These are phyloP conservation scores for Coelastrella sp. DNA, from an alignment of 139 green algal genomes.

Conservation along the genomic window DNA sequence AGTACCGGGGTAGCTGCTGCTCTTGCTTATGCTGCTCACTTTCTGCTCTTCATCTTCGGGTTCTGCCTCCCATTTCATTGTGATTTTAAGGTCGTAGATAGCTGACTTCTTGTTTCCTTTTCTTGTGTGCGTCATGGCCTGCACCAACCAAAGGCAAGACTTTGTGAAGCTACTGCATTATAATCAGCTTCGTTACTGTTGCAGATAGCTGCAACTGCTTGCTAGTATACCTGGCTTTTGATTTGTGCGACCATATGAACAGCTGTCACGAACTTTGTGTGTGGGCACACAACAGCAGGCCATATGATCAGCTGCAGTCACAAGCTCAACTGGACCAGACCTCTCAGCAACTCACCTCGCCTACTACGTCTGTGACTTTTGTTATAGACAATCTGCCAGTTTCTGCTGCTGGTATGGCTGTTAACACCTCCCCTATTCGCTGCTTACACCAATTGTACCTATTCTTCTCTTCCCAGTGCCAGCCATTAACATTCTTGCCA, in stretches of 20 bases:
- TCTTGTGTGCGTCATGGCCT: conserved; percentile 66
- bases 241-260: no score
- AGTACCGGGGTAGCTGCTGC: neutral
- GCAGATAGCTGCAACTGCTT: no score
- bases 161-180: no score
- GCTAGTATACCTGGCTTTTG: no score
- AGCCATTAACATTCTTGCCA: conserved; percentile 66
- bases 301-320: no score
- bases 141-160: neutral
- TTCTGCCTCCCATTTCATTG: conserved; percentile 72
- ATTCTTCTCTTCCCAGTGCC: conserved; percentile 79
- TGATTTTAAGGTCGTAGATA: conserved; percentile 79
- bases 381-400: conserved; percentile 53
- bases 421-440: conserved; percentile 71
- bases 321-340: no score
- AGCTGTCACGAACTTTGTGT: no score
- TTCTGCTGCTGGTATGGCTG: conserved; percentile 47
- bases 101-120: conserved; percentile 87
- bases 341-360: conserved; percentile 79
- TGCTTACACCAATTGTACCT: conserved; percentile 67
- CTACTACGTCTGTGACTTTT: conserved; percentile 64
- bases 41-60: conserved; percentile 15
- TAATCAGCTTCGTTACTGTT: no score
- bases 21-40: neutral
- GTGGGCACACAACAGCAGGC: no score